Conservation (phyloP, 2,329 filamentous ascomycete species). For the Ophiocordyceps robertsii region DNA sequence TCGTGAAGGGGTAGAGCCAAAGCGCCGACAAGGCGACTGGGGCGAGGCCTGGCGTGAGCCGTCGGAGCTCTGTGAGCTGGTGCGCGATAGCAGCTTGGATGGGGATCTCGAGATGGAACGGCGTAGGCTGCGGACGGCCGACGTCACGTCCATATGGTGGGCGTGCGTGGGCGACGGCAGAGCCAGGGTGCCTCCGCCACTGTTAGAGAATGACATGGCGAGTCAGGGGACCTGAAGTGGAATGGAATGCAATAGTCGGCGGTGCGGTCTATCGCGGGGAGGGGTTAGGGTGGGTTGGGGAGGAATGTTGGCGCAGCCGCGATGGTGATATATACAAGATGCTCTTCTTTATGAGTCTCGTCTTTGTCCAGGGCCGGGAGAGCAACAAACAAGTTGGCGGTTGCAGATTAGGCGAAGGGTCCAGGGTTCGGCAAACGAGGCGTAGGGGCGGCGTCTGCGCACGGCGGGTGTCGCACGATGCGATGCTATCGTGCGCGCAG, state of each 20-base stretch:
- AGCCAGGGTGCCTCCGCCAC: constrained; percentile 64
- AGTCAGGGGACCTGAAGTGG: constrained; percentile 11
- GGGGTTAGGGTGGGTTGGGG: constrained; percentile 7
- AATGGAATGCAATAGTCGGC: constrained; percentile 13
- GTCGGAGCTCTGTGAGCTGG: constrained; percentile 32
- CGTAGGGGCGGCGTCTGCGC: not conserved
- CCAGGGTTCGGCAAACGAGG: not conserved
- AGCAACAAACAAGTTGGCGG: not conserved
- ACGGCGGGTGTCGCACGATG: not conserved
- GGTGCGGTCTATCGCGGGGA: constrained; percentile 6
- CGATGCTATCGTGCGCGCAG: not conserved
- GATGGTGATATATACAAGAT: constrained; percentile 2
- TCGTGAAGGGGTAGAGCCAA: constrained; percentile 22
- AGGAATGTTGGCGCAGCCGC: constrained; percentile 11
- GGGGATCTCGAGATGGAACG: constrained; percentile 89
- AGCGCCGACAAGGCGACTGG: constrained; percentile 38
- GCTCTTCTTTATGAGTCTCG: not conserved
- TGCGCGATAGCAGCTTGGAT: constrained; percentile 61
- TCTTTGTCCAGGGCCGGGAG: not conserved
- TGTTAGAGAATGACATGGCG: constrained; percentile 44
- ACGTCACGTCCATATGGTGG: constrained; percentile 70
- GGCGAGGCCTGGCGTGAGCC: constrained; percentile 31
- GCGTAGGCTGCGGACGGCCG: constrained; percentile 69
- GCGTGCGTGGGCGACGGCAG: constrained; percentile 75
- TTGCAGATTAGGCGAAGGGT: not conserved